phyloP scores from a whole-genome alignment of 2,329 filamentous ascomycete genomes.

The Incumbomyces delicatus region DNA sequence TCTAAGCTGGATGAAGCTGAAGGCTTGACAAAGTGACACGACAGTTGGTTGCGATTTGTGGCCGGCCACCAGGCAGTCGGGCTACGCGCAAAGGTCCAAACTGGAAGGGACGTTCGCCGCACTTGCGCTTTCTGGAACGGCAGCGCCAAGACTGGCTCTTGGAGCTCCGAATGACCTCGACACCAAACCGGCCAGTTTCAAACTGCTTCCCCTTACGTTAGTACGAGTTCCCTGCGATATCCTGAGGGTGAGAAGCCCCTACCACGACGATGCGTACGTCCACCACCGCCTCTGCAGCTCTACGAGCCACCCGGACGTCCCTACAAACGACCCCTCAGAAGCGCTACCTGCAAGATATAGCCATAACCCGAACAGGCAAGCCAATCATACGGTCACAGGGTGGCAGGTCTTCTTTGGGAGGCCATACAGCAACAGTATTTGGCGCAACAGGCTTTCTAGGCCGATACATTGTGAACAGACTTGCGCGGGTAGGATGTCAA shows the following conservation, averaged over 20 bases:
- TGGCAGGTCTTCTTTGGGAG: slow-evolving; percentile 69
- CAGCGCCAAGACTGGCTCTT: slow-evolving; percentile 4
- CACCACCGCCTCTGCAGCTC: slow-evolving; percentile 32
- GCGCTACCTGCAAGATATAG: slow-evolving; percentile 63
- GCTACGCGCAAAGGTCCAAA: slow-evolving; percentile 5
- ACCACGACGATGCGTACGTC: slow-evolving; percentile 16
- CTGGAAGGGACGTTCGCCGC: background rate
- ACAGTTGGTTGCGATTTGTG: background rate
- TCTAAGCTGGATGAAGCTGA: background rate
- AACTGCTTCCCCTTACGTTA: background rate
- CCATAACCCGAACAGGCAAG: slow-evolving; percentile 92
- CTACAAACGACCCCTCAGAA: slow-evolving; percentile 25
- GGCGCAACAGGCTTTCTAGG: slow-evolving; percentile 93
- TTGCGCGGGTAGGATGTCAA: slow-evolving; percentile 87
- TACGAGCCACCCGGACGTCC: slow-evolving; percentile 32
- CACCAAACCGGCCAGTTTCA: background rate
- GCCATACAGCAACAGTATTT: slow-evolving; percentile 94
- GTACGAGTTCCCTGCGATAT: background rate
- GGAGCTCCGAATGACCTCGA: slow-evolving; percentile 1
- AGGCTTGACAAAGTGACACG: background rate
- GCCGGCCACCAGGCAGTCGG: slow-evolving; percentile 3
- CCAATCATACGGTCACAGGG: slow-evolving; percentile 81
- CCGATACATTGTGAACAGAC: slow-evolving; percentile 91
- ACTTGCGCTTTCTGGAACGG: background rate
- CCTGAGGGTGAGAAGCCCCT: background rate